These are phyloP conservation scores for Pleurotus giganteus DNA, from an alignment of 768 basidiomycete species.

Conservation along the genomic window DNA sequence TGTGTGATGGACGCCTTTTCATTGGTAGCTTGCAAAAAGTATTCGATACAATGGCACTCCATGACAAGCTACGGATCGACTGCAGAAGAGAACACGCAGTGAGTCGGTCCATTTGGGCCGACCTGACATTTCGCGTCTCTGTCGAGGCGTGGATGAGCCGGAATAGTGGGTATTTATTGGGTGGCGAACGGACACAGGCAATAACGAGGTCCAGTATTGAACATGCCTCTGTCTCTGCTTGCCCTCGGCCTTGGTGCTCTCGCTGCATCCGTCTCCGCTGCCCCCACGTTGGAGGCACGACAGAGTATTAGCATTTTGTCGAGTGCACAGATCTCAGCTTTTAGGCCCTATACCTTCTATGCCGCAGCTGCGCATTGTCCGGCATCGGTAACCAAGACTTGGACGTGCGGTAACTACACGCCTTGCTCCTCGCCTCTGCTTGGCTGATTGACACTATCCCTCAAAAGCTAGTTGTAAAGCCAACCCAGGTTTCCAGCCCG, in stretches of 20 bases:
- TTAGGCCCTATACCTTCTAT: slow-evolving; percentile 45
- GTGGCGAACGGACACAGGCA: not conserved
- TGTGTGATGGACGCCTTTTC: too few relatives aligned
- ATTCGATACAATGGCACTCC: too few relatives aligned
- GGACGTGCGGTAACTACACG: slow-evolving; percentile 11
- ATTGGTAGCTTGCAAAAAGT: too few relatives aligned
- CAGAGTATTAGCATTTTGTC: slow-evolving; percentile 39
- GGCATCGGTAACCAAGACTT: not conserved
- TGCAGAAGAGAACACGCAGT: too few relatives aligned
- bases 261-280: slow-evolving; percentile 14
- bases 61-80: too few relatives aligned
- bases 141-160: too few relatives aligned
- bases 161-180: not conserved
- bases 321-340: slow-evolving; percentile 37
- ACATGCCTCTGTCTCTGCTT: not conserved
- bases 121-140: too few relatives aligned
- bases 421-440: not conserved
- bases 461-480: slow-evolving; percentile 42
- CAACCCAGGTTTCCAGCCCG: slow-evolving; percentile 44
- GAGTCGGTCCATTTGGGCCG: too few relatives aligned
- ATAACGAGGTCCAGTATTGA: not conserved
- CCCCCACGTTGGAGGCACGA: slow-evolving; percentile 26
- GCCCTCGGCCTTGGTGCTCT: slow-evolving; percentile 1
- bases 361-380: slow-evolving; percentile 53
- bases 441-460: not conserved